Percentiles rank a stretch among this genome's conserved stretches.
These are phyloP conservation scores for Solanum virginianum DNA, from an alignment of 257 asterid species.

Conservation along the genomic window DNA sequence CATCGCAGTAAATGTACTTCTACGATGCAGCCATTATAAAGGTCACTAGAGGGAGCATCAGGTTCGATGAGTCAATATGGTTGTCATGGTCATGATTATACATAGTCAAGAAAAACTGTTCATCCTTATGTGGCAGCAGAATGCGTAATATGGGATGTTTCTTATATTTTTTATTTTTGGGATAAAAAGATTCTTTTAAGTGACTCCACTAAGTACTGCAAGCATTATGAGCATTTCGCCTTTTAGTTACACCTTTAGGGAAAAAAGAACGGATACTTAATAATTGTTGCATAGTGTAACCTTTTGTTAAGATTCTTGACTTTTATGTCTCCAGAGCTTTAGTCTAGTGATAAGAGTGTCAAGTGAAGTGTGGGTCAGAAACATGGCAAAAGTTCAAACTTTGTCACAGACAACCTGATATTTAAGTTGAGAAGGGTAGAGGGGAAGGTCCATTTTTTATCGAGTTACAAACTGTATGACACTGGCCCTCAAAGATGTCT, in stretches of 20 bases:
- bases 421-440: background rate
- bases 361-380: background rate
- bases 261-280: background rate
- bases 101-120: background rate
- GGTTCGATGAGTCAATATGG: background rate
- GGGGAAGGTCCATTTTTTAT: background rate
- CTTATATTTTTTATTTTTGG: background rate
- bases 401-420: background rate
- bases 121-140: background rate
- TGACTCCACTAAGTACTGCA: background rate
- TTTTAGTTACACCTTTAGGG: background rate
- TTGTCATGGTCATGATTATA: background rate
- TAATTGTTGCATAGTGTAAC: background rate
- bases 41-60: background rate
- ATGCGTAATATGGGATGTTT: background rate
- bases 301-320: background rate
- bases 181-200: background rate
- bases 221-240: background rate
- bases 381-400: background rate
- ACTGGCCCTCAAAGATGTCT: background rate
- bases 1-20: background rate
- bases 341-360: background rate
- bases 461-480: background rate
- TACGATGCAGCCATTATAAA: background rate
- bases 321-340: background rate